Base-by-base conservation (phyloP, 2,329 filamentous ascomycete species). In the Ceratocystis eucalypticola region DNA sequence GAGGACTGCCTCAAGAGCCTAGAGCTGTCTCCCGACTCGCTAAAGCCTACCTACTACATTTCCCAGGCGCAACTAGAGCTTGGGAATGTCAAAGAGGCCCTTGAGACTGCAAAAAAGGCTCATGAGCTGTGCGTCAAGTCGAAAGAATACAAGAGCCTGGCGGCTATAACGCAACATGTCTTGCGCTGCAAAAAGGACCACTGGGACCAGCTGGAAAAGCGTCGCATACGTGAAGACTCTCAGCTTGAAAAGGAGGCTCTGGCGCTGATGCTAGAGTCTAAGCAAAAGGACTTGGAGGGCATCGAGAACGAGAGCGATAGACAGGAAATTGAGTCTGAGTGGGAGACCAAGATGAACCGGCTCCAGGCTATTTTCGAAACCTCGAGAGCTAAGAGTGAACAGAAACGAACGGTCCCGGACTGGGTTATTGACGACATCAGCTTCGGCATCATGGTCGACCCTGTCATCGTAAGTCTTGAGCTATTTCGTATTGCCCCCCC, bases 1-100 rank as follows among this genome's bases (percentile, higher is more conserved):
- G 79, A 84, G 68, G 92, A 96, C 75, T 93, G 91, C 73, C 76
- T 87, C 65, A 80, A 84, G 64, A 91, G 88, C 69, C 86, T 96
- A 62, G 80, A 84, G 68, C 80, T 95, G 5, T 78, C 84, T 33
- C 79, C 81, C 22, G 77, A 76, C 59, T 85, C 83, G 71, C 87
- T 95, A 78, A 97, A 97, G 76, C 91, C 89, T 6, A 84, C 85
- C 72, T 95, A 88, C 75, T 89, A 91, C 73, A 82, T 96, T 30
- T 86, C 90, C 2, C 88, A 96, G 75, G 91, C 92, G 0, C 86
- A 95, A 70, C 79, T 96, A n/a, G 82, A 82, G 0, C 80, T 96
- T 1, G 80, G 84, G 63, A 84, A 88, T 70, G 62, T 62, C 44
- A 70, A 69, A 57, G 73, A 76, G 67, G 66, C 62, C 6, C 86